Conservation (phyloP, 2,329 filamentous ascomycete species). For the Pseudocercospora musae region DNA sequence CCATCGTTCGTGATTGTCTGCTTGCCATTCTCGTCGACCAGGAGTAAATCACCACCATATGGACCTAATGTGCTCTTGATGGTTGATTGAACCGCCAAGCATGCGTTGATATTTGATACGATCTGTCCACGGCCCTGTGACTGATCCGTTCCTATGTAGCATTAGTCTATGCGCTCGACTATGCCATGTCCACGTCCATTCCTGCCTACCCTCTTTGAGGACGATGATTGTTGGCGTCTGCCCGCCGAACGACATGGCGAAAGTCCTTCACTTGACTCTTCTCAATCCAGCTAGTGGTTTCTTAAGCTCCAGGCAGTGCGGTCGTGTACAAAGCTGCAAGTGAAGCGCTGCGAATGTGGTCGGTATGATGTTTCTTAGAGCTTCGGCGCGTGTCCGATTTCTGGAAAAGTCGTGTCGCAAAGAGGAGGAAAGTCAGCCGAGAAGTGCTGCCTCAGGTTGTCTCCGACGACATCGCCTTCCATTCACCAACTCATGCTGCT, state of each 20-base stretch:
- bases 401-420: not conserved
- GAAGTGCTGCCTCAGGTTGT: not conserved
- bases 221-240: slow-evolving; percentile 98
- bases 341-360: not conserved
- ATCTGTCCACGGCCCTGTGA: slow-evolving; percentile 97
- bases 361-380: not conserved
- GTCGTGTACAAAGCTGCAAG: not conserved
- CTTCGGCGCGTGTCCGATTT: not conserved
- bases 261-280: not conserved
- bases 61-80: slow-evolving; percentile 95
- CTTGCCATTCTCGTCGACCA: slow-evolving; percentile 91
- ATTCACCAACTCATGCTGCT: not conserved
- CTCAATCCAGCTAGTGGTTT: not conserved
- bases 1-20: slow-evolving; percentile 99
- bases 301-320: not conserved
- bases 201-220: slow-evolving; percentile 81
- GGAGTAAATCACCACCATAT: slow-evolving; percentile 92
- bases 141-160: slow-evolving; percentile 76
- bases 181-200: not conserved
- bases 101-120: slow-evolving; percentile 97
- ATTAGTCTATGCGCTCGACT: slow-evolving; percentile 21
- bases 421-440: not conserved
- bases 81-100: slow-evolving; percentile 88
- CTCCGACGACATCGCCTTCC: not conserved
- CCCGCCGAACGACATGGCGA: slow-evolving; percentile 87